These are phyloP conservation scores for Alternaria viburni DNA, from an alignment of 2,329 filamentous ascomycete species.

Conservation along the genomic window DNA sequence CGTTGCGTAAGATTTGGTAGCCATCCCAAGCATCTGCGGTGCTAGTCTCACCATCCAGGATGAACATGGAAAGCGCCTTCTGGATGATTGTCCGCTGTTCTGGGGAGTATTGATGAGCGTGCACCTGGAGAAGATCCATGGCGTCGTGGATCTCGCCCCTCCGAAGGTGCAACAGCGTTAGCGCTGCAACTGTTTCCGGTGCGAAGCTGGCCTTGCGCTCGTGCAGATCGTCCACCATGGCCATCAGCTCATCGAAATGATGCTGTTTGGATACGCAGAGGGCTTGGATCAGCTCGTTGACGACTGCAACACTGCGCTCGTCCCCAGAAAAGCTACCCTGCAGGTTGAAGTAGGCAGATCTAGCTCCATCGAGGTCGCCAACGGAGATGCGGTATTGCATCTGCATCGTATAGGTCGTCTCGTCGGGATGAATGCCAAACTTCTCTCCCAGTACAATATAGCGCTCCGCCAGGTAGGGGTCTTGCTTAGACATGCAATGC, in stretches of 20 bases:
- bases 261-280: constrained; percentile 67
- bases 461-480: constrained; percentile 75
- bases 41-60: constrained; percentile 69
- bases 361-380: constrained; percentile 73
- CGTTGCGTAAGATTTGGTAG: constrained; percentile 64
- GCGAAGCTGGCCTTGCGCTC: constrained; percentile 72
- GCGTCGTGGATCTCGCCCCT: constrained; percentile 80
- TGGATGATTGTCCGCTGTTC: constrained; percentile 72
- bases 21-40: constrained; percentile 68
- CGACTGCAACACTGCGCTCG: constrained; percentile 65
- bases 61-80: constrained; percentile 70
- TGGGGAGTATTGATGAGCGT: constrained; percentile 73
- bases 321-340: constrained; percentile 62
- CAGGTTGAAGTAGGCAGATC: constrained; percentile 68
- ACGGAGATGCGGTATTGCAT: constrained; percentile 77
- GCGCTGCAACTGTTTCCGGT: constrained; percentile 73
- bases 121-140: constrained; percentile 79
- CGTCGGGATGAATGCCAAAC: constrained; percentile 70
- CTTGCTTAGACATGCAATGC: constrained; percentile 71
- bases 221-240: constrained; percentile 75
- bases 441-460: constrained; percentile 72
- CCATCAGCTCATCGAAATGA: constrained; percentile 73
- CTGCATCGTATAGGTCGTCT: constrained; percentile 73
- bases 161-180: constrained; percentile 76
- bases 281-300: constrained; percentile 75